Evolutionary conservation across 345 rosid genomes (phyloP).

Genomic region (Sisymbrium altissimum): DNA sequence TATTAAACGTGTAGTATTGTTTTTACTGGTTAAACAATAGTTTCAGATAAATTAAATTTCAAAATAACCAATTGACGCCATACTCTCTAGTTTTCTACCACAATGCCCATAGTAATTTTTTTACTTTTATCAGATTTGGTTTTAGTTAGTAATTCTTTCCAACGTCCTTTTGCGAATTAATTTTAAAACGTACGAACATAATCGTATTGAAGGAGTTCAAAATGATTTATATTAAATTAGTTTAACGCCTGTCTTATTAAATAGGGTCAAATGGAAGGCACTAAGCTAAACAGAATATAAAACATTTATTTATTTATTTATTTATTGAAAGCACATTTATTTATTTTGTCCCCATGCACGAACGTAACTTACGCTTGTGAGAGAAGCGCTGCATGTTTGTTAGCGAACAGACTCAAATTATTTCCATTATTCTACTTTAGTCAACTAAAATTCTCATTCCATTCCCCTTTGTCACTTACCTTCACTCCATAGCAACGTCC

Average conservation of each 20-base stretch:
- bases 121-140: no score
- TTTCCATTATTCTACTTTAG: slow-evolving; percentile 16
- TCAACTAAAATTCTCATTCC: slow-evolving; percentile 25
- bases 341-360: slow-evolving; percentile 22
- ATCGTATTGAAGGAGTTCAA: background rate
- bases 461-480: background rate
- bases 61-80: no score
- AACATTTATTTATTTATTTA: background rate
- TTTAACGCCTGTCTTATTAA: background rate
- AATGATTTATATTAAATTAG: background rate
- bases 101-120: no score
- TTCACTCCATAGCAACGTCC: background rate
- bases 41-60: no score
- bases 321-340: background rate
- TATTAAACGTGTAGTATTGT: no score
- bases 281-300: background rate
- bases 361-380: slow-evolving; percentile 22
- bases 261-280: background rate
- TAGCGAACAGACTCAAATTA: slow-evolving; percentile 13
- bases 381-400: slow-evolving; percentile 15
- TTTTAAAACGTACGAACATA: background rate
- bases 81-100: no score
- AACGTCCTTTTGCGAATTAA: background rate
- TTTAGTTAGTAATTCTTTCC: no score
- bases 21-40: no score